Evolutionary conservation across 2,329 filamentous ascomycete species (phyloP).

Genomic region (Penicillium griseofulvum): DNA sequence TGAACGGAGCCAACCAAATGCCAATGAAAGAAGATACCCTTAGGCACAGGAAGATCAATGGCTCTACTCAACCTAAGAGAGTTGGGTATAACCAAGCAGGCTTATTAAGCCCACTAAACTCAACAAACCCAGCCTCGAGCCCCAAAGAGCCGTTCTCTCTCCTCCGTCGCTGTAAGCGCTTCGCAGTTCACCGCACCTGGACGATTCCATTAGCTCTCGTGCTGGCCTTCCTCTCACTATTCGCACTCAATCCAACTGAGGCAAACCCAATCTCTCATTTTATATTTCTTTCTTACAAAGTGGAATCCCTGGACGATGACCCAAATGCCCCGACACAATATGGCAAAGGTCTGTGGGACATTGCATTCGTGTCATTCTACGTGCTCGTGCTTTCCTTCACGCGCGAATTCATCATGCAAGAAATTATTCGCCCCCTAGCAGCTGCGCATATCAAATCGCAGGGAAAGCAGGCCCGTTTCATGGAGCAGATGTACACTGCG

Average conservation of each 20-base stretch:
- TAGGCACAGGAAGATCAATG: neutral
- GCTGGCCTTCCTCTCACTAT: slow-evolving; percentile 60
- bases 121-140: neutral
- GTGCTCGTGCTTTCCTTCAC: slow-evolving; percentile 83
- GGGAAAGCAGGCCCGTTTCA: slow-evolving; percentile 80
- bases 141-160: neutral
- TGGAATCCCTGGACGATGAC: slow-evolving; percentile 36
- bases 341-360: slow-evolving; percentile 79
- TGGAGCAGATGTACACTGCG: slow-evolving; percentile 91
- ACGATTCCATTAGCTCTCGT: slow-evolving; percentile 67
- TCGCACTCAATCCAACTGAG: slow-evolving; percentile 69
- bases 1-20: neutral
- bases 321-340: slow-evolving; percentile 59
- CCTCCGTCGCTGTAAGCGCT: slow-evolving; percentile 31
- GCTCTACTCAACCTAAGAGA: neutral
- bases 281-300: slow-evolving; percentile 84
- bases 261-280: slow-evolving; percentile 73
- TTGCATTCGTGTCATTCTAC: slow-evolving; percentile 84
- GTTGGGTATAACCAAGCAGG: neutral
- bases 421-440: slow-evolving; percentile 72
- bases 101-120: neutral
- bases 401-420: slow-evolving; percentile 91
- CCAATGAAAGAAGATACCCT: neutral
- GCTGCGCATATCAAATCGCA: slow-evolving; percentile 64
- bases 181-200: slow-evolving; percentile 53